These are phyloP conservation scores for Pseudogymnoascus sp. DNA, from an alignment of 2,329 filamentous ascomycete species.

Conservation along the genomic window DNA sequence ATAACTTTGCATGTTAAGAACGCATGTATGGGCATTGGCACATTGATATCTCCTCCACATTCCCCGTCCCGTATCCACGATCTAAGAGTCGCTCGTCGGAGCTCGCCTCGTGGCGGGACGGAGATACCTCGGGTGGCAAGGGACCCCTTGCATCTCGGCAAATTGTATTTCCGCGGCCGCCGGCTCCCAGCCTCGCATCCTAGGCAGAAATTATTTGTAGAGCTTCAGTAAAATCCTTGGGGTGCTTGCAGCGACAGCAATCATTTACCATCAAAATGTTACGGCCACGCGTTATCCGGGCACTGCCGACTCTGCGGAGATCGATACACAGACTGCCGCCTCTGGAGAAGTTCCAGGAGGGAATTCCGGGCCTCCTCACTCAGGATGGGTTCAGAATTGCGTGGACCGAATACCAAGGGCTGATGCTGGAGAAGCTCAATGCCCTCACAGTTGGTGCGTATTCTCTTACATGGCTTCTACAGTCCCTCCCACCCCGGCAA, in stretches of 20 bases:
- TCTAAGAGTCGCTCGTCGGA: not conserved
- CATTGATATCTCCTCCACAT: not conserved
- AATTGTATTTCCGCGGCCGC: not conserved
- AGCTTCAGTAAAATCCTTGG: slow-evolving; percentile 8
- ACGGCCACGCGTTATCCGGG: slow-evolving; percentile 25
- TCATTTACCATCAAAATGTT: slow-evolving; percentile 24
- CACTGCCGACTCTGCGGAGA: slow-evolving; percentile 28
- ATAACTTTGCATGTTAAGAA: not conserved
- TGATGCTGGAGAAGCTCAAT: slow-evolving; percentile 71
- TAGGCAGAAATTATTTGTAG: slow-evolving; percentile 11
- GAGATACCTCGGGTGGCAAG: not conserved
- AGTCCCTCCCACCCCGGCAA: not conserved
- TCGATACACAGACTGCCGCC: slow-evolving; percentile 41
- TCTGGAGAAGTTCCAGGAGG: slow-evolving; percentile 39
- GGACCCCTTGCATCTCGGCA: not conserved
- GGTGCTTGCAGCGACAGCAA: slow-evolving; percentile 11
- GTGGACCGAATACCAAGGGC: slow-evolving; percentile 73
- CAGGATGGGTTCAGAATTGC: slow-evolving; percentile 62
- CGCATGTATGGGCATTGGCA: not conserved
- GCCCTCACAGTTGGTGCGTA: slow-evolving; percentile 59
- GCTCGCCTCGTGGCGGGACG: not conserved
- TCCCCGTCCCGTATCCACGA: not conserved
- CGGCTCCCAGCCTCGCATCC: not conserved
- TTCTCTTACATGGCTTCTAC: not conserved
- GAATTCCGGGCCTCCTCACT: slow-evolving; percentile 64